phyloP scores from a whole-genome alignment of 495 filamentous ascomycete species.

The Trichoderma gamsii region DNA sequence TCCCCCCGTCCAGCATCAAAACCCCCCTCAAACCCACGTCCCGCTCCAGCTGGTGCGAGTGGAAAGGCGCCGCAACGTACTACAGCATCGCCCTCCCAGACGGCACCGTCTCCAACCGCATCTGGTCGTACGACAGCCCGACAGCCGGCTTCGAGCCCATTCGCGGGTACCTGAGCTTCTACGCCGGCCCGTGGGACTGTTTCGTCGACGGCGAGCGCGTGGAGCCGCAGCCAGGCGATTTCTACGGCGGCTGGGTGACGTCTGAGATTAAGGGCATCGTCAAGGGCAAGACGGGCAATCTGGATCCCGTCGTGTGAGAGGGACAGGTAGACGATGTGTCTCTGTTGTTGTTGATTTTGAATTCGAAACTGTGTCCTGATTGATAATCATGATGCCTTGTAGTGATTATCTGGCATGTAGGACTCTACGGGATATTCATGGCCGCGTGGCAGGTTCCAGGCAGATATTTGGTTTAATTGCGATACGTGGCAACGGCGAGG shows the following conservation, averaged over 20 bases:
- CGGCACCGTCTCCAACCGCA: slow-evolving; percentile 37
- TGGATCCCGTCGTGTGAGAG: slow-evolving; percentile 24
- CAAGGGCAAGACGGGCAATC: slow-evolving; percentile 45
- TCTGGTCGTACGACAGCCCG: slow-evolving; percentile 51
- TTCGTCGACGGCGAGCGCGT: slow-evolving; percentile 56
- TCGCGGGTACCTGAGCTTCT: slow-evolving; percentile 48
- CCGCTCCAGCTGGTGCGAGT: slow-evolving; percentile 48
- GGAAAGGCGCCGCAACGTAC: slow-evolving; percentile 52
- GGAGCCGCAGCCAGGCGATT: slow-evolving; percentile 51
- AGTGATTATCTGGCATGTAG: neutral
- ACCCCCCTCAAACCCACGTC: slow-evolving; percentile 39
- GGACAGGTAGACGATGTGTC: neutral
- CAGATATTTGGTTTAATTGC: slow-evolving; percentile 5
- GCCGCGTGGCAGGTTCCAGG: slow-evolving; percentile 6
- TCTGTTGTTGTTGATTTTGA: neutral
- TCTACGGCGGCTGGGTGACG: slow-evolving; percentile 55
- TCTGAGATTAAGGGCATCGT: slow-evolving; percentile 49
- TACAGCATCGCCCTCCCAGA: slow-evolving; percentile 34
- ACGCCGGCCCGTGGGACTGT: slow-evolving; percentile 53
- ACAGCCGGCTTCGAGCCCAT: slow-evolving; percentile 41
- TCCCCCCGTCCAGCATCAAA: slow-evolving; percentile 39
- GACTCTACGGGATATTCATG: neutral
- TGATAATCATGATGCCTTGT: neutral
- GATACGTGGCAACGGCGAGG: neutral
- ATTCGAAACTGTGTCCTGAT: neutral